Conservation (phyloP, 176 grass and related monocot species). For the Aegilops umbellulata region DNA sequence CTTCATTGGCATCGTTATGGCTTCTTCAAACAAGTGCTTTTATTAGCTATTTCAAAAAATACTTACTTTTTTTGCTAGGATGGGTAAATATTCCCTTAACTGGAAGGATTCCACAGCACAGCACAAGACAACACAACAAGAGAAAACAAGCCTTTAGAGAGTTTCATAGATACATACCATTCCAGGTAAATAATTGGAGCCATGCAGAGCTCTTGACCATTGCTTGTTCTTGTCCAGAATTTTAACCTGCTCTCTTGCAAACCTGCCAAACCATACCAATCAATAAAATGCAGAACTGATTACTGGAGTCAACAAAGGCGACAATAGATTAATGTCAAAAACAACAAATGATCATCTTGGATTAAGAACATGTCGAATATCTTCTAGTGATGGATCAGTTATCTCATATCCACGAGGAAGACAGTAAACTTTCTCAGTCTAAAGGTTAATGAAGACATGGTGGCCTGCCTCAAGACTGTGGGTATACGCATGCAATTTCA, state of each 20-base stretch:
- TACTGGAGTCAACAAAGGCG: not conserved
- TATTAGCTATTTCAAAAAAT: not conserved
- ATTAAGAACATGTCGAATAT: slow-evolving; percentile 93
- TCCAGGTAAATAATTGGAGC: slow-evolving; percentile 98
- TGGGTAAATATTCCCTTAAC: not conserved
- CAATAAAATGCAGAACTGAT: not conserved
- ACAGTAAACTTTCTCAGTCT: slow-evolving; percentile 96
- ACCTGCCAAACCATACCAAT: slow-evolving; percentile 49
- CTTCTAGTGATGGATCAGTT: slow-evolving; percentile 86
- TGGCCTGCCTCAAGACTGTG: slow-evolving; percentile 97
- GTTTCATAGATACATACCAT: slow-evolving; percentile 64
- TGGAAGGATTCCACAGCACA: not conserved
- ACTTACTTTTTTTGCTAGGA: too few species aligned
- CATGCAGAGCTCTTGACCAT: slow-evolving; percentile 99
- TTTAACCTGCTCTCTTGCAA: slow-evolving; percentile 68
- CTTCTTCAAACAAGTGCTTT: not conserved
- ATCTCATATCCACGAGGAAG: slow-evolving; percentile 98
- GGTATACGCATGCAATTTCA: slow-evolving; percentile 99
- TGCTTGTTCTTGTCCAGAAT: slow-evolving; percentile 93
- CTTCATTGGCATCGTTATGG: not conserved
- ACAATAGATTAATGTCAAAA: not conserved
- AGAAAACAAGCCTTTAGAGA: not conserved
- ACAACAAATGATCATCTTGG: slow-evolving; percentile 57
- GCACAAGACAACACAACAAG: not conserved
- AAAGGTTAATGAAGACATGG: slow-evolving; percentile 94